A percentile compares a stretch with the other conserved stretches of the same genome.
phyloP scores from a whole-genome alignment of 1,139 yeast genomes.

The Suhomyces taliae region DNA sequence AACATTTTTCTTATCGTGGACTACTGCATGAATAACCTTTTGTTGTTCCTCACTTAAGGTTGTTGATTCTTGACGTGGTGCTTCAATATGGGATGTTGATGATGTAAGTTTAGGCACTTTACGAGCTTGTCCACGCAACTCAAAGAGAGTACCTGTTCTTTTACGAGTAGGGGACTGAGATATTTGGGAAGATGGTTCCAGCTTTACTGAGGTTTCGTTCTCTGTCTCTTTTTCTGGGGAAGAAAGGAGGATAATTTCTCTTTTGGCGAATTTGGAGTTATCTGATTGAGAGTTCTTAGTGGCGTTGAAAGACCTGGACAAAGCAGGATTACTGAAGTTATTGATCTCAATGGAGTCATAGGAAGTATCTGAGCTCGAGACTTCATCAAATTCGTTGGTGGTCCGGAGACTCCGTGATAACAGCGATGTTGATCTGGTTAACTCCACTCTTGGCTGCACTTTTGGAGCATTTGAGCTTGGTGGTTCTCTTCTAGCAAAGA shows the following conservation, averaged over 20 bases:
- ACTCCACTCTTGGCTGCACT: slow-evolving; percentile 8
- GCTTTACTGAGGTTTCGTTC: background rate
- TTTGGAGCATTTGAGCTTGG: background rate
- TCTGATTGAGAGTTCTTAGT: slow-evolving; percentile 1
- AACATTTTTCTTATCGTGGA: slow-evolving; percentile 51
- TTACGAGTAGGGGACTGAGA: background rate
- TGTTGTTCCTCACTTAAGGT: slow-evolving; percentile 61
- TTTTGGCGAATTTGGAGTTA: background rate
- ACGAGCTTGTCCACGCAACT: slow-evolving; percentile 21
- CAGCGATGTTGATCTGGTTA: slow-evolving; percentile 9
- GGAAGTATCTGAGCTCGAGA: slow-evolving; percentile 18
- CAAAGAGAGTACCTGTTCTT: slow-evolving; percentile 4
- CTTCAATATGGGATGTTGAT: slow-evolving; percentile 2
- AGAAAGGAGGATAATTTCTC: slow-evolving; percentile 1
- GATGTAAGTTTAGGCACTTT: slow-evolving; percentile 18
- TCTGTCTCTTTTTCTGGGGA: slow-evolving; percentile 1
- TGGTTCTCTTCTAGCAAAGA: slow-evolving; percentile 8
- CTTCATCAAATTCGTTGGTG: slow-evolving; percentile 16
- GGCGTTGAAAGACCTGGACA: slow-evolving; percentile 10
- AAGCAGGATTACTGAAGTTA: slow-evolving; percentile 17
- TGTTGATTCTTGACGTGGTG: slow-evolving; percentile 5
- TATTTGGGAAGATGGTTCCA: background rate
- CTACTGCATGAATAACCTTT: slow-evolving; percentile 64
- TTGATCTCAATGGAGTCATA: slow-evolving; percentile 15
- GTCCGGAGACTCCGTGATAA: slow-evolving; percentile 11